Percentiles rank a stretch among this genome's conserved stretches.
These are phyloP conservation scores for Fusarium longipes DNA, from an alignment of 2,329 filamentous ascomycete species.

Conservation along the genomic window DNA sequence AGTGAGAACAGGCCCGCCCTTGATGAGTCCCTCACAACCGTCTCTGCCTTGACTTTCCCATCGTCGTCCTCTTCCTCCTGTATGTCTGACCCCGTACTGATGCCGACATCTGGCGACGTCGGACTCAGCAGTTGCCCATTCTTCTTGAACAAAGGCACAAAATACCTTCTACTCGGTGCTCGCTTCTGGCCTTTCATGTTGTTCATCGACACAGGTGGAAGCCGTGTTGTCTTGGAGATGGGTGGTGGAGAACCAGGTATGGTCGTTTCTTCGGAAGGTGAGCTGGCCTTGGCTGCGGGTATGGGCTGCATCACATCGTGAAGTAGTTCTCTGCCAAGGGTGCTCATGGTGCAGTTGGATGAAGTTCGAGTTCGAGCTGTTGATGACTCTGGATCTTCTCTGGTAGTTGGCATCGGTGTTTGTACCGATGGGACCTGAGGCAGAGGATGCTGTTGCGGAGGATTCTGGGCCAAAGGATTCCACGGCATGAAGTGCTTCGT, in stretches of 20 bases:
- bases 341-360: slow-evolving; percentile 41
- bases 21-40: slow-evolving; percentile 21
- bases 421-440: not conserved
- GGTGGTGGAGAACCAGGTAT: not conserved
- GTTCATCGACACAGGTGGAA: not conserved
- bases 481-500: slow-evolving; percentile 5
- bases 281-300: slow-evolving; percentile 12
- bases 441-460: not conserved
- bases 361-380: not conserved
- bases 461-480: slow-evolving; percentile 8
- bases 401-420: not conserved
- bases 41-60: slow-evolving; percentile 1
- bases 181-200: slow-evolving; percentile 3
- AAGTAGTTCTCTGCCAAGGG: slow-evolving; percentile 37
- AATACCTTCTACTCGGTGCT: slow-evolving; percentile 30
- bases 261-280: not conserved
- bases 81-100: not conserved
- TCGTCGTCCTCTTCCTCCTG: not conserved
- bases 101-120: slow-evolving; percentile 19
- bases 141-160: slow-evolving; percentile 33
- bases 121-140: slow-evolving; percentile 30
- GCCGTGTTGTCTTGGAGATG: slow-evolving; percentile 1
- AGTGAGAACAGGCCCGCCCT: slow-evolving; percentile 28
- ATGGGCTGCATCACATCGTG: slow-evolving; percentile 38
- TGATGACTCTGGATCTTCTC: not conserved